phyloP scores from a whole-genome alignment of 306 rosid species.

The Acacia confusa region DNA sequence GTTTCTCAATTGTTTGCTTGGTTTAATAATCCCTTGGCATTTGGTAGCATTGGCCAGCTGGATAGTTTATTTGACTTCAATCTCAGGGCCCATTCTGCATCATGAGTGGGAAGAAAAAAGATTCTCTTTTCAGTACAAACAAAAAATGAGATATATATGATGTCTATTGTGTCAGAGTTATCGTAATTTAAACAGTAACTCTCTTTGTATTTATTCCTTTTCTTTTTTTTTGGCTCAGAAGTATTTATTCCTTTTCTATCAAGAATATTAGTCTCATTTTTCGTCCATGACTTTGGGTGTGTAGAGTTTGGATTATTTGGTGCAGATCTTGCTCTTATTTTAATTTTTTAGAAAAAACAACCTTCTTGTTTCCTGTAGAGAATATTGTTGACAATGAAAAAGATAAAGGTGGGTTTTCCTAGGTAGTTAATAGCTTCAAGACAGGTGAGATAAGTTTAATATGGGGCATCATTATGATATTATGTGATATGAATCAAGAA shows the following conservation, averaged over 20 bases:
- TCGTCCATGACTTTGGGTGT: background rate
- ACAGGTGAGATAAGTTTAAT: background rate
- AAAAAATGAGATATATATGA: background rate
- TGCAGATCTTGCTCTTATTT: background rate
- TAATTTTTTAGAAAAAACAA: no score
- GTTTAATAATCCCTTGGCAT: background rate
- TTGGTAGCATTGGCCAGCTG: background rate
- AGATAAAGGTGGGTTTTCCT: background rate
- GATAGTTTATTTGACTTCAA: background rate
- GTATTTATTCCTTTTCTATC: background rate
- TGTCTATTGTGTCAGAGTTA: background rate
- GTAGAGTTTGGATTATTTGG: no score
- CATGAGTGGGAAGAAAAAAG: background rate
- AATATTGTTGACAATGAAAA: no score
- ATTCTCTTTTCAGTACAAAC: background rate
- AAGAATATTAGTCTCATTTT: background rate
- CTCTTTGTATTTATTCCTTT: background rate
- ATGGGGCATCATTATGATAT: background rate
- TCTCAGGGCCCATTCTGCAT: background rate
- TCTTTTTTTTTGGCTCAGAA: no score
- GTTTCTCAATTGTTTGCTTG: background rate
- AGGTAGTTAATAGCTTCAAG: background rate
- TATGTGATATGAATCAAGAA: background rate
- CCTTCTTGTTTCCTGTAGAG: background rate
- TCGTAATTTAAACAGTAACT: background rate